These are phyloP conservation scores for Nakazawaea ishiwadae DNA, from an alignment of 805 yeast species.

Conservation along the genomic window DNA sequence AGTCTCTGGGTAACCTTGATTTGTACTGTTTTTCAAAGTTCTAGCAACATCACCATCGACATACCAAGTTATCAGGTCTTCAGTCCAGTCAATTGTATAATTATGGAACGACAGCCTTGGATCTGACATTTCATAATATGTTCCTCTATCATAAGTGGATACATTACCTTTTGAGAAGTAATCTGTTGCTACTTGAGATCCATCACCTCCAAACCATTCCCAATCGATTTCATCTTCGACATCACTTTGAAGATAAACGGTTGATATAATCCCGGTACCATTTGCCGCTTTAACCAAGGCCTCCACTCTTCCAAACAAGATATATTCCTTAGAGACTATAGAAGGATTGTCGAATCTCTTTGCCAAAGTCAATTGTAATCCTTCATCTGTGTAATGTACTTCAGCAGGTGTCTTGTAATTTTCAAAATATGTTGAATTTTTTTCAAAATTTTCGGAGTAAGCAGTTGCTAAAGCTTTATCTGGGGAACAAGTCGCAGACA, in stretches of 20 bases:
- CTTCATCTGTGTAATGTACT: slow-evolving; percentile 46
- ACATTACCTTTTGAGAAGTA: slow-evolving; percentile 80
- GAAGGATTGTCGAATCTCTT: slow-evolving; percentile 76
- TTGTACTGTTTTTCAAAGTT: slow-evolving; percentile 41
- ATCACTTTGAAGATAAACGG: slow-evolving; percentile 76
- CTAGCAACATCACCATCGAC: slow-evolving; percentile 60
- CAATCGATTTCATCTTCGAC: slow-evolving; percentile 87
- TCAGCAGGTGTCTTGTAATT: slow-evolving; percentile 37
- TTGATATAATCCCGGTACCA: slow-evolving; percentile 77
- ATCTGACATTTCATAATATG: slow-evolving; percentile 47
- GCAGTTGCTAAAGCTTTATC: slow-evolving; percentile 64
- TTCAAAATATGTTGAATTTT: slow-evolving; percentile 40
- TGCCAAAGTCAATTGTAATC: slow-evolving; percentile 57
- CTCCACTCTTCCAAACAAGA: slow-evolving; percentile 86
- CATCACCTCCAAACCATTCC: slow-evolving; percentile 85
- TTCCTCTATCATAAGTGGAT: slow-evolving; percentile 76
- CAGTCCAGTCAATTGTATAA: slow-evolving; percentile 72
- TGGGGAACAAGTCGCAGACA: slow-evolving; percentile 25
- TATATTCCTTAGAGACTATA: slow-evolving; percentile 69
- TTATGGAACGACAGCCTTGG: slow-evolving; percentile 55
- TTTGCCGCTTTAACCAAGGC: slow-evolving; percentile 65
- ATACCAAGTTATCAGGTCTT: slow-evolving; percentile 54
- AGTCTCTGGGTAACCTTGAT: slow-evolving; percentile 70
- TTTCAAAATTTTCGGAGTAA: slow-evolving; percentile 46
- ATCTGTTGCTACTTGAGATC: slow-evolving; percentile 68